phyloP scores from a whole-genome alignment of 1,284 basidiomycete species.

The Coniferiporia weirii region DNA sequence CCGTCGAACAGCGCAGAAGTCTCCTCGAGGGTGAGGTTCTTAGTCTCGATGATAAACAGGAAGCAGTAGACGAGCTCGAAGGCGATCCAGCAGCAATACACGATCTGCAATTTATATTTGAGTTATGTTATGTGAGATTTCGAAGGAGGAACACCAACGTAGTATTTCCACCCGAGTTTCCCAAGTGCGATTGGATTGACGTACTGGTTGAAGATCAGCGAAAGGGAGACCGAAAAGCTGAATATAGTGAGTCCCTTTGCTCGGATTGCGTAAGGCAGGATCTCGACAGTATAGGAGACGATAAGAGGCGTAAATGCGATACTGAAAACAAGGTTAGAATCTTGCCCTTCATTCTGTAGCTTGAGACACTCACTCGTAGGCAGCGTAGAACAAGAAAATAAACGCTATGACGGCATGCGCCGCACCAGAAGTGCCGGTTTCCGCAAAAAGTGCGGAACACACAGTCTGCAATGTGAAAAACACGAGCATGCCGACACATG shows the following conservation, averaged over 20 bases:
- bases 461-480: slow-evolving; percentile 71
- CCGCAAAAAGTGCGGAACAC: slow-evolving; percentile 59
- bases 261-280: slow-evolving; percentile 65
- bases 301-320: slow-evolving; percentile 72
- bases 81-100: slow-evolving; percentile 63
- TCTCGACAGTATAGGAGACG: slow-evolving; percentile 71
- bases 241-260: slow-evolving; percentile 77
- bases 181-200: slow-evolving; percentile 69
- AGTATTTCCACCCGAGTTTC: slow-evolving; percentile 61
- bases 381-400: slow-evolving; percentile 71
- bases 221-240: slow-evolving; percentile 58
- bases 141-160: slow-evolving; percentile 30
- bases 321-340: slow-evolving; percentile 29
- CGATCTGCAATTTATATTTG: slow-evolving; percentile 36
- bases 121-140: not conserved
- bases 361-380: slow-evolving; percentile 49
- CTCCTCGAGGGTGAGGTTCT: slow-evolving; percentile 67
- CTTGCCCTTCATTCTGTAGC: not conserved
- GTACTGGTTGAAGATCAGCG: slow-evolving; percentile 77
- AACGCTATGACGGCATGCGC: slow-evolving; percentile 70
- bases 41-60: slow-evolving; percentile 68
- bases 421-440: slow-evolving; percentile 36
- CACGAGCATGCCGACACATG: slow-evolving; percentile 60
- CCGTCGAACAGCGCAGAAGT: slow-evolving; percentile 72
- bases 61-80: slow-evolving; percentile 61